phyloP scores from a whole-genome alignment of 495 filamentous ascomycete genomes.

The Trichoderma virens region DNA sequence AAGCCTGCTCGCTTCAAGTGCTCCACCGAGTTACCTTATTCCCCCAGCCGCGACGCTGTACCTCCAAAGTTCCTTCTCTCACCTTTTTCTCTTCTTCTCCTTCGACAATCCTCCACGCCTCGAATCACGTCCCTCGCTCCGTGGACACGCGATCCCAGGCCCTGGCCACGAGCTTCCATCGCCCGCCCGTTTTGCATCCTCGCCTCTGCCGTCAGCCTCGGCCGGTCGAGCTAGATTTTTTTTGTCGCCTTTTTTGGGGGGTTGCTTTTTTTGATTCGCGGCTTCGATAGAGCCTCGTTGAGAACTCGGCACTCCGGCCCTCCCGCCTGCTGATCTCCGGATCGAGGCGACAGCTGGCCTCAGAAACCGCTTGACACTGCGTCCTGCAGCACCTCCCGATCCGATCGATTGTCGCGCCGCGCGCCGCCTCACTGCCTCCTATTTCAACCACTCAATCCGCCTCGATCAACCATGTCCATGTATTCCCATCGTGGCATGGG shows the following conservation, averaged over 20 bases:
- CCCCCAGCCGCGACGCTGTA: slow-evolving; percentile 8
- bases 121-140: background rate
- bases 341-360: slow-evolving; percentile 7
- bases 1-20: slow-evolving; percentile 2
- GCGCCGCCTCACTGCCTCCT: background rate
- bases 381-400: background rate
- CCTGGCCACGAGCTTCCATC: background rate
- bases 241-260: background rate
- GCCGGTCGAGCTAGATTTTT: background rate
- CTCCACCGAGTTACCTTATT: slow-evolving; percentile 9
- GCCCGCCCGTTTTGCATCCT: background rate
- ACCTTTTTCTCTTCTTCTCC: background rate
- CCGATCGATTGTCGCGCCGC: slow-evolving; percentile 10
- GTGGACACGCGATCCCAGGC: background rate
- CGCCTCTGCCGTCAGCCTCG: background rate
- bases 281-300: background rate
- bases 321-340: slow-evolving; percentile 2
- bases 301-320: background rate
- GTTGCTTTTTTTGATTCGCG: background rate
- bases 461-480: slow-evolving; percentile 56
- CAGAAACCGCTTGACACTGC: background rate
- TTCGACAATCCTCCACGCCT: background rate
- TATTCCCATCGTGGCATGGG: slow-evolving; percentile 88
- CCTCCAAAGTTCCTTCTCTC: slow-evolving; percentile 9
- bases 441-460: background rate